Evolutionary conservation across 495 filamentous ascomycete genomes (phyloP).

Genomic region (Xylaria palmicola): DNA sequence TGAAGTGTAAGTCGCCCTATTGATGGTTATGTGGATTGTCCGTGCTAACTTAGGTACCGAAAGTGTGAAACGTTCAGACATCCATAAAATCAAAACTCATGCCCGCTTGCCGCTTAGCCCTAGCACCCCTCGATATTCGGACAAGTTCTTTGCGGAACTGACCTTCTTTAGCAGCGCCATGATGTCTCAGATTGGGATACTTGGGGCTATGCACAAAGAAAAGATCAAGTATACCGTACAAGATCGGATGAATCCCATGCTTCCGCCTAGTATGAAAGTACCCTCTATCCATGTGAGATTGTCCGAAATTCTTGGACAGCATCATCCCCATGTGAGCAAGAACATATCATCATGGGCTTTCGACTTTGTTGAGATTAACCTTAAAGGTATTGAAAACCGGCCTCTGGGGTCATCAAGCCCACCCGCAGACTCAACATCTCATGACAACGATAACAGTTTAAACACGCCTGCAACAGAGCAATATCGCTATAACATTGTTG

Average conservation of each 20-base stretch:
- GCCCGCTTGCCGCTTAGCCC: constrained; percentile 39
- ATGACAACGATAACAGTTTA: constrained; percentile 18
- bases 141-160: constrained; percentile 40
- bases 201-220: constrained; percentile 42
- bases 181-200: constrained; percentile 44
- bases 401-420: constrained; percentile 10
- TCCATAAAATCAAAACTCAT: constrained; percentile 30
- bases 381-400: constrained; percentile 42
- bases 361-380: constrained; percentile 53
- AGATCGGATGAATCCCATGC: constrained; percentile 21
- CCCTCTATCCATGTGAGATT: constrained; percentile 46
- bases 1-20: constrained; percentile 50
- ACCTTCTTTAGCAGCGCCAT: constrained; percentile 39
- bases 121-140: constrained; percentile 31
- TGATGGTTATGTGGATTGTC: constrained; percentile 4
- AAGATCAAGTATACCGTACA: constrained; percentile 29
- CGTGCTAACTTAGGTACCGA: constrained; percentile 15
- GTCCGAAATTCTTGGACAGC: constrained; percentile 39
- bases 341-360: constrained; percentile 46
- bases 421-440: constrained; percentile 6
- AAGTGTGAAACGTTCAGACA: constrained; percentile 24
- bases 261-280: constrained; percentile 37
- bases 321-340: constrained; percentile 18
- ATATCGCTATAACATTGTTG: constrained; percentile 33
- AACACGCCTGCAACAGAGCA: constrained; percentile 26